phyloP scores from a whole-genome alignment of 768 basidiomycete genomes.

The Chiua virens region DNA sequence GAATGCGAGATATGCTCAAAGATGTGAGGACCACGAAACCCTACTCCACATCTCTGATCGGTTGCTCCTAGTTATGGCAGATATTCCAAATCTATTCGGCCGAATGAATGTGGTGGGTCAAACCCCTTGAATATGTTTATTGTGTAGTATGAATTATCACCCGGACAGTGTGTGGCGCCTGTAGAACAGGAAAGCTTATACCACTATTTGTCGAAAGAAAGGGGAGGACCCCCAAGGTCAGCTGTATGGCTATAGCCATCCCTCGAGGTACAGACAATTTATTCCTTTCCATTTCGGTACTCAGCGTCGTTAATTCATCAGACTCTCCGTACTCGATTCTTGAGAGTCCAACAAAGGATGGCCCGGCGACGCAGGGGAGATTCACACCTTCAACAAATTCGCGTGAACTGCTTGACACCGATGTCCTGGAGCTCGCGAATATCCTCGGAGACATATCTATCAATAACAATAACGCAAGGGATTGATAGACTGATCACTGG shows the following conservation, averaged over 20 bases:
- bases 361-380: neutral
- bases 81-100: slow-evolving; percentile 69
- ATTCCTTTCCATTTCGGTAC: neutral
- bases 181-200: slow-evolving; percentile 56
- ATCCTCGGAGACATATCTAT: slow-evolving; percentile 15
- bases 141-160: neutral
- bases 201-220: slow-evolving; percentile 52
- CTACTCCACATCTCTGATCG: slow-evolving; percentile 3
- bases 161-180: slow-evolving; percentile 61
- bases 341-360: neutral
- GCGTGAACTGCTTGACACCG: slow-evolving; percentile 1
- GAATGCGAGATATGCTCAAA: slow-evolving; percentile 66
- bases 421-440: slow-evolving; percentile 10
- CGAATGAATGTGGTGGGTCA: slow-evolving; percentile 60
- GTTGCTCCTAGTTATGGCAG: slow-evolving; percentile 59
- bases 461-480: neutral
- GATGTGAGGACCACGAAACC: slow-evolving; percentile 41
- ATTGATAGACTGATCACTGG: neutral
- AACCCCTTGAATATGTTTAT: neutral
- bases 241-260: slow-evolving; percentile 45
- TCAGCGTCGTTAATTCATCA: slow-evolving; percentile 4
- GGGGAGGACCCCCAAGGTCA: slow-evolving; percentile 36
- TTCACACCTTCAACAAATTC: neutral
- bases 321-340: slow-evolving; percentile 14
- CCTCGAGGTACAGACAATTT: slow-evolving; percentile 40